phyloP scores from a whole-genome alignment of 768 basidiomycete genomes.

The Dioszegia aurantiaca region DNA sequence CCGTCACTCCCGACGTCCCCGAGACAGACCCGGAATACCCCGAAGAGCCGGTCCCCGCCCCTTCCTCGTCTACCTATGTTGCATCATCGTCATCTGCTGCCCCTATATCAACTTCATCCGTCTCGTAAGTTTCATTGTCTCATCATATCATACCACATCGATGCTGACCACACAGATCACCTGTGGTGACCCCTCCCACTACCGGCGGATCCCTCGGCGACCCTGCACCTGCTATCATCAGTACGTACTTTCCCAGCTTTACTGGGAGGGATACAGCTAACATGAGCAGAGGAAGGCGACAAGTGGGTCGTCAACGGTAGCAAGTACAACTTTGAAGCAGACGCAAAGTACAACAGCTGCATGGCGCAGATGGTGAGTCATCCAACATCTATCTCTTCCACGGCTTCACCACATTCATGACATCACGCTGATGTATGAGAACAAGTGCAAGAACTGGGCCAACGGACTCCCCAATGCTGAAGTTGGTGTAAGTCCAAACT shows the following conservation, averaged over 20 bases:
- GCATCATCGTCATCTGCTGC: too few species aligned
- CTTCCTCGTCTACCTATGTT: too few species aligned
- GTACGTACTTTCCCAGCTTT: not conserved
- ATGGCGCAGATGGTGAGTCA: conserved; percentile 4
- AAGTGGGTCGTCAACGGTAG: conserved; percentile 1
- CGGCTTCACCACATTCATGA: too few species aligned
- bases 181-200: not conserved
- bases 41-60: too few species aligned
- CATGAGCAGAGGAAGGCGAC: not conserved
- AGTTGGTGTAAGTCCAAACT: conserved; percentile 12
- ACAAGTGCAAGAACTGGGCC: conserved; percentile 14
- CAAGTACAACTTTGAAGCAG: conserved; percentile 2
- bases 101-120: too few species aligned
- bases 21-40: too few species aligned
- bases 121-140: too few species aligned
- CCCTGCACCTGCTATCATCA: not conserved
- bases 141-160: too few species aligned
- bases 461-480: conserved; percentile 5
- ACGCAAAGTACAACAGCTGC: not conserved
- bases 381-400: too few species aligned
- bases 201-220: not conserved
- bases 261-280: not conserved
- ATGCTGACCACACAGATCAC: not conserved
- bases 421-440: too few species aligned
- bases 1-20: too few species aligned